A percentile compares a stretch with the other conserved stretches of the same genome.
phyloP scores from a whole-genome alignment of 805 yeast genomes.

The Ogataea corticis region DNA sequence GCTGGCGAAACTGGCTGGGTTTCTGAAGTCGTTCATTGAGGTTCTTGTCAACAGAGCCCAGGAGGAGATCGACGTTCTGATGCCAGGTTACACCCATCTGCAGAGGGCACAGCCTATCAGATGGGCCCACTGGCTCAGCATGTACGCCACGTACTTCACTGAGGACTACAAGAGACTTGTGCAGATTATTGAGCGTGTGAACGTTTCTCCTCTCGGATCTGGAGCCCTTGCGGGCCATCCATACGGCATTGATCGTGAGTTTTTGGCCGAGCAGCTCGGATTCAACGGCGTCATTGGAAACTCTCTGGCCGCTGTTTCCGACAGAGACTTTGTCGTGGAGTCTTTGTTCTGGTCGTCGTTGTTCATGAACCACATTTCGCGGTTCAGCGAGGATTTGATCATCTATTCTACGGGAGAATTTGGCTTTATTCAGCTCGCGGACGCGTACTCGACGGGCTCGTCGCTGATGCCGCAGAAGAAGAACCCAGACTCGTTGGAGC shows the following conservation, averaged over 20 bases:
- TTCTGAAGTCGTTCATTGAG: conserved; percentile 61
- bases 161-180: conserved; percentile 85
- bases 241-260: conserved; percentile 96
- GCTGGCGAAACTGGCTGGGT: conserved; percentile 57
- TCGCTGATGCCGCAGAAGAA: conserved; percentile 99
- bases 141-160: conserved; percentile 91
- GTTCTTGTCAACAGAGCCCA: conserved; percentile 76
- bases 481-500: conserved; percentile 94
- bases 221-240: conserved; percentile 99
- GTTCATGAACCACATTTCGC: conserved; percentile 92
- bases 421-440: conserved; percentile 90
- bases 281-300: conserved; percentile 89
- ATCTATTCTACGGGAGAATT: conserved; percentile 97
- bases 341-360: conserved; percentile 93
- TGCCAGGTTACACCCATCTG: conserved; percentile 99
- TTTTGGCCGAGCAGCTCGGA: conserved; percentile 74
- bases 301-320: conserved; percentile 94
- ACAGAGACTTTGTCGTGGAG: conserved; percentile 96
- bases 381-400: conserved; percentile 92
- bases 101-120: conserved; percentile 99
- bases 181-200: conserved; percentile 79
- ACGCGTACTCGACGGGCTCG: conserved; percentile 98
- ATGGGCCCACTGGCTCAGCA: conserved; percentile 97
- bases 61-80: conserved; percentile 82
- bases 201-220: conserved; percentile 89